These are phyloP conservation scores for Chrysosporium queenslandicum DNA, from an alignment of 2,329 filamentous ascomycete species.

Conservation along the genomic window DNA sequence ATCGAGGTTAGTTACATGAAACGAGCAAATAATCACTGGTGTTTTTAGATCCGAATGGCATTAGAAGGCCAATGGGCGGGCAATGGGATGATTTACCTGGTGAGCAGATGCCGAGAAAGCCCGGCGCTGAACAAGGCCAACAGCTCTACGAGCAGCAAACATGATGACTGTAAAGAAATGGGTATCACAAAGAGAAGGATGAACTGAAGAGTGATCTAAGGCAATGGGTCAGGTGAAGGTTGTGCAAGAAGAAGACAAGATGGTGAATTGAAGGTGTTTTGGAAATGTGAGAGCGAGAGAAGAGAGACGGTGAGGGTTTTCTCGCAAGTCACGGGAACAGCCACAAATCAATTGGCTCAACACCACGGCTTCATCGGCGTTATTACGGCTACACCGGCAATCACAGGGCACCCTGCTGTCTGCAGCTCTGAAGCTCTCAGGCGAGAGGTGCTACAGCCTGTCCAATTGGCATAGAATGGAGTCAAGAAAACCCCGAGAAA, in stretches of 20 bases:
- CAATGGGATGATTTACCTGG: slow-evolving; percentile 45
- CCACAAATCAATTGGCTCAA: not conserved
- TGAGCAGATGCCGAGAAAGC: slow-evolving; percentile 71
- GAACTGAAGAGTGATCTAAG: not conserved
- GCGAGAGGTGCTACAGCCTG: too few species aligned
- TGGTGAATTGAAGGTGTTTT: not conserved
- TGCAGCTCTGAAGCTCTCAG: too few species aligned
- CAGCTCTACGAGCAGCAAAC: slow-evolving; percentile 57
- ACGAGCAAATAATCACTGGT: too few species aligned
- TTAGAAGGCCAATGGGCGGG: too few species aligned
- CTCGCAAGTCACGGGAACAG: not conserved
- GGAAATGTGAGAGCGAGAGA: not conserved
- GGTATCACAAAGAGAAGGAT: slow-evolving; percentile 10
- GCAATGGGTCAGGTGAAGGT: slow-evolving; percentile 10
- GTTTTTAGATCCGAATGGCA: too few species aligned
- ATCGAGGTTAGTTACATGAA: too few species aligned
- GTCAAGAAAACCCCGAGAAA: too few species aligned
- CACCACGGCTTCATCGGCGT: not conserved
- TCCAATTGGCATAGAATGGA: too few species aligned
- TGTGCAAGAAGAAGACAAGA: slow-evolving; percentile 16
- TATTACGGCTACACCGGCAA: not conserved
- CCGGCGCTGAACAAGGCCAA: slow-evolving; percentile 56
- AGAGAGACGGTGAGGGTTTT: slow-evolving; percentile 9
- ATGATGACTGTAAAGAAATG: slow-evolving; percentile 43
- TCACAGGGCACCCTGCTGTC: too few species aligned